Evolutionary conservation across 176 grass and related monocot genomes (phyloP).

Genomic region (Poa annua): DNA sequence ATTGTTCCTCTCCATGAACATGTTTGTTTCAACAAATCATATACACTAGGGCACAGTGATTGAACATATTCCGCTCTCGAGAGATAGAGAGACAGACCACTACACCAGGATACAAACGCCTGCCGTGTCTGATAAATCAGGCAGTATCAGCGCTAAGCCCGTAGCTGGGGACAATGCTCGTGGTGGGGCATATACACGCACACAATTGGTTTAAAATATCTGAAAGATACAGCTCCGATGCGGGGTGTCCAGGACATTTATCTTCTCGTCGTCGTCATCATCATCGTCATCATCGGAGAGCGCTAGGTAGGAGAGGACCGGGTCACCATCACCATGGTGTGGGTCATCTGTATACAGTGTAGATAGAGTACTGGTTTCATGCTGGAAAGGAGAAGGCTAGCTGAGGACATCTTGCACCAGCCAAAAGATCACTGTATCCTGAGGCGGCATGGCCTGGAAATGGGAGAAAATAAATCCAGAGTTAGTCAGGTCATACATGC

Average conservation of each 20-base stretch:
- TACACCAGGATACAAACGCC: constrained; percentile 10
- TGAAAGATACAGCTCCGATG: constrained; percentile 37
- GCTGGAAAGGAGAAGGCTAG: no score
- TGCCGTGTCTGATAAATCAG: not conserved
- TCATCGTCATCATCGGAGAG: no score
- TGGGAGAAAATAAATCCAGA: not conserved
- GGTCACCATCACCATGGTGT: no score
- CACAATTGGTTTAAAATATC: constrained; percentile 15
- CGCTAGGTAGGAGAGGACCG: no score
- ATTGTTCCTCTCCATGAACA: no score
- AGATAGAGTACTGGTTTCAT: no score
- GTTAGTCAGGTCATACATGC: not conserved
- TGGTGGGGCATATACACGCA: constrained; percentile 34
- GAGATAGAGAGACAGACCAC: not conserved
- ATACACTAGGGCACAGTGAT: no score
- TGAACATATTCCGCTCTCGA: no score
- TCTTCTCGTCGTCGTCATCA: no score
- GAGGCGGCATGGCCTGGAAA: not conserved
- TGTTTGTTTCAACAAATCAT: no score
- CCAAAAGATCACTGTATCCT: constrained; percentile 32
- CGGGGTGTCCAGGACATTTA: not conserved
- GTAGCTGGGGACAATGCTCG: constrained; percentile 1
- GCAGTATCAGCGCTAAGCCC: constrained; percentile 4
- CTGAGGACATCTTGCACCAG: not conserved
- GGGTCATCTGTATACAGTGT: no score